Evolutionary conservation across 768 basidiomycete genomes (phyloP).

Genomic region (Artomyces pyxidatus): DNA sequence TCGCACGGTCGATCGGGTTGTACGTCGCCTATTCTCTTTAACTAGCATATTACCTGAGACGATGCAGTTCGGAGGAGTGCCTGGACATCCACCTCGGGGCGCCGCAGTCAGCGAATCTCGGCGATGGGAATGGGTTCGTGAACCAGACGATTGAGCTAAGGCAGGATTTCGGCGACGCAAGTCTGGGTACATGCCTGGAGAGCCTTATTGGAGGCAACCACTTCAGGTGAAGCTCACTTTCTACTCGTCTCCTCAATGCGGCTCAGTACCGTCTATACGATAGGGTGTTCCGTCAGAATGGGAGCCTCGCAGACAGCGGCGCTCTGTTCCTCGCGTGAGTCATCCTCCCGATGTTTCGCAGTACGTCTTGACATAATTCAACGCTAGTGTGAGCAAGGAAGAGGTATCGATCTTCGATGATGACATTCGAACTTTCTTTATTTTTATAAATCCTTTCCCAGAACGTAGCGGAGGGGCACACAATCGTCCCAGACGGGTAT

Average conservation of each 20-base stretch:
- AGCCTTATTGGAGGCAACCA: slow-evolving; percentile 20
- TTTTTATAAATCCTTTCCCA: too few species aligned
- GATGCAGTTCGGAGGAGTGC: slow-evolving; percentile 19
- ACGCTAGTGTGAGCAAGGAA: slow-evolving; percentile 20
- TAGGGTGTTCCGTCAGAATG: slow-evolving; percentile 25
- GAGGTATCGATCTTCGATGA: too few species aligned
- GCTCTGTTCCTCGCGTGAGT: slow-evolving; percentile 30
- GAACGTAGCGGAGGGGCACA: slow-evolving; percentile 17
- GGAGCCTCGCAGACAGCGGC: slow-evolving; percentile 21
- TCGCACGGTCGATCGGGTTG: slow-evolving; percentile 12
- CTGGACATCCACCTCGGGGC: slow-evolving; percentile 26
- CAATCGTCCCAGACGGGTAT: slow-evolving; percentile 24
- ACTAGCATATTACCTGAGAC: not conserved
- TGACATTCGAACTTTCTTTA: too few species aligned
- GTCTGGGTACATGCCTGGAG: slow-evolving; percentile 35
- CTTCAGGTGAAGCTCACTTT: slow-evolving; percentile 1
- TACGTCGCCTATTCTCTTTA: not conserved
- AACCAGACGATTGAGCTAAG: slow-evolving; percentile 38
- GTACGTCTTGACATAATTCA: not conserved
- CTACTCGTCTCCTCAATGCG: not conserved
- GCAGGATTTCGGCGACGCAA: slow-evolving; percentile 31
- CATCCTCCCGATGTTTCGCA: not conserved
- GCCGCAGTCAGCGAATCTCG: slow-evolving; percentile 36
- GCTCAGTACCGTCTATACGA: too few species aligned
- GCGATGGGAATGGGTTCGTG: slow-evolving; percentile 37